Evolutionary conservation across 768 basidiomycete species (phyloP).

Genomic region (Lentinula aciculospora): DNA sequence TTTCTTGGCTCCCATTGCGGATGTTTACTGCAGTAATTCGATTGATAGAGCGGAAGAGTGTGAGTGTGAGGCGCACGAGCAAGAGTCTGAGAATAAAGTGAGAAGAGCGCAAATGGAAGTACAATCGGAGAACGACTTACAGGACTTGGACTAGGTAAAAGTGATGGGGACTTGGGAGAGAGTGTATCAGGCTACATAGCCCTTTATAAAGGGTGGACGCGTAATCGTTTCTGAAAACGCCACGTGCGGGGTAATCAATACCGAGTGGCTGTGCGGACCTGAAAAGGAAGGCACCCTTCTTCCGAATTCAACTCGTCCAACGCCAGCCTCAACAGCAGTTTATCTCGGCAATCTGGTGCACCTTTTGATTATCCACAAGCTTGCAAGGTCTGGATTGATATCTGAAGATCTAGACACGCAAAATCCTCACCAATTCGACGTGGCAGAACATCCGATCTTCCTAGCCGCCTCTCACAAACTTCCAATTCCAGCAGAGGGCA

Average conservation of each 20-base stretch:
- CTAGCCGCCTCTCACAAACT: neutral
- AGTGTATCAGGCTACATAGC: neutral
- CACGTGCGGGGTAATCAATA: neutral
- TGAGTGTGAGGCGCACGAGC: neutral
- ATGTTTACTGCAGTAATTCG: conserved; percentile 3
- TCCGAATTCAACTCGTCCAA: neutral
- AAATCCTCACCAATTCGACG: neutral
- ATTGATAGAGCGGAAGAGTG: neutral
- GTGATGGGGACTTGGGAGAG: neutral
- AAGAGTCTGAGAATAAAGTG: neutral
- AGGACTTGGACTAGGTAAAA: neutral
- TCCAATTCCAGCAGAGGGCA: neutral
- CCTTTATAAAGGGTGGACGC: conserved; percentile 5
- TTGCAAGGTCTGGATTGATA: neutral
- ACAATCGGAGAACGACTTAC: neutral
- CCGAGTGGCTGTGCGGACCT: neutral
- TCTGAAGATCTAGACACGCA: neutral
- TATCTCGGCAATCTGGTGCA: neutral
- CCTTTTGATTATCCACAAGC: neutral
- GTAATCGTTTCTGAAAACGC: neutral
- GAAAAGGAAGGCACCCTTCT: neutral
- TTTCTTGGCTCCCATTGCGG: conserved; percentile 76
- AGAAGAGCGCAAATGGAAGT: neutral
- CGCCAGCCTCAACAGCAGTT: neutral
- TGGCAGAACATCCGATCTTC: neutral